Conservation (phyloP, 768 basidiomycete species). For the Trametes cinnabarina region DNA sequence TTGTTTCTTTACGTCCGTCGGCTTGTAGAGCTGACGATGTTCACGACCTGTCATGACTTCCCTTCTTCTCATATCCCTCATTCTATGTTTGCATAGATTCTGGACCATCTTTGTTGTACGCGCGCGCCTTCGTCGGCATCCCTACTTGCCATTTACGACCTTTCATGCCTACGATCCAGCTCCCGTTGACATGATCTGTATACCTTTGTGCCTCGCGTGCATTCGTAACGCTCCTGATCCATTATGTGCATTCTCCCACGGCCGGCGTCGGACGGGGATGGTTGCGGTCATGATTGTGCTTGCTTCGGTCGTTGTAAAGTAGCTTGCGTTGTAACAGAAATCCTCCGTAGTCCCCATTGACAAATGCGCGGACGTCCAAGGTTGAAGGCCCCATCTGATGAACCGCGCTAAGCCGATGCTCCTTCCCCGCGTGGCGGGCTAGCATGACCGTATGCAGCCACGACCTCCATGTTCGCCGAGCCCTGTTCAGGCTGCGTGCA, state of each 20-base stretch:
- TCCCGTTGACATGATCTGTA: neutral
- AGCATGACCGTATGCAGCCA: neutral
- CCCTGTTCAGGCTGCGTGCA: neutral
- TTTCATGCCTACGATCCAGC: slow-evolving; percentile 4
- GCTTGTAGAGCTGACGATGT: neutral
- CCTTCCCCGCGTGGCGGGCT: neutral
- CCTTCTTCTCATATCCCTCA: neutral
- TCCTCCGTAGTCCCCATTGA: neutral
- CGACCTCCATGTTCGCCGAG: neutral
- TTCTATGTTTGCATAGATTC: neutral
- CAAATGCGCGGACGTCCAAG: neutral
- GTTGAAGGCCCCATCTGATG: neutral
- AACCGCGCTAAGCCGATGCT: neutral
- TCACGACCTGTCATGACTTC: slow-evolving; percentile 6
- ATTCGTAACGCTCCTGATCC: neutral
- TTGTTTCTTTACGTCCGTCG: slow-evolving; percentile 3
- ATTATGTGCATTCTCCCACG: neutral
- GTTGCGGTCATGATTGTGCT: neutral
- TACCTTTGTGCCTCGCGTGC: slow-evolving; percentile 1
- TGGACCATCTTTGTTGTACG: slow-evolving; percentile 9
- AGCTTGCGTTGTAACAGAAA: neutral
- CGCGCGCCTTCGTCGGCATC: neutral
- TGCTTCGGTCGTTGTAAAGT: neutral
- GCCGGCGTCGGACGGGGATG: neutral
- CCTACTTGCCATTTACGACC: slow-evolving; percentile 7